Base-by-base conservation (phyloP, 495 filamentous ascomycete species). In the Aspergillus funiculosus region DNA sequence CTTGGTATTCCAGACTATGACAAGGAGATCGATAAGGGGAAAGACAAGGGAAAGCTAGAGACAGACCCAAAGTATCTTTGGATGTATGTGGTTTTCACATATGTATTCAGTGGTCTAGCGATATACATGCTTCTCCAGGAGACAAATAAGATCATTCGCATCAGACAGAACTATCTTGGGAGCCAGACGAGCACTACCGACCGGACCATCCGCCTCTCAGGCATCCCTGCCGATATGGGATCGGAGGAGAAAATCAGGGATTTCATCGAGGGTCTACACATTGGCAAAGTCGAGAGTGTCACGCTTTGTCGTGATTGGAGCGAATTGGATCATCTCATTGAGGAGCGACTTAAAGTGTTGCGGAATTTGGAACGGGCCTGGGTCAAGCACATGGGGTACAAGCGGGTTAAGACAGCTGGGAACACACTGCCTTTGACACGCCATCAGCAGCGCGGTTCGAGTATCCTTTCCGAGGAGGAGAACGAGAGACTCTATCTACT, bases 111-210 rank as follows among this genome's bases (percentile, higher is more conserved):
- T 11, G 79, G 72, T 0, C 63, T 97, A 28, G 83, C 82, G 0
- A 63, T 96, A n/a, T 95, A 87, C 56, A 72, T 95, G 52, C 78
- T 95, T 53, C 69, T 90, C 20, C 76, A 75, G 11, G 82, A 94
- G 63, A 96, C 94, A 1, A 74, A 80, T 46, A 83, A 79, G 42
- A 81, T 99, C 19, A 91, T 97, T 46, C 75, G 80, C 31, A 74
- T 88, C 20, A 77, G 94, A 15, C 94, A 99, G 60, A 80, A 87
- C 31, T 97, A 96, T 59, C 78, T 99, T 15, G 92, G 91, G 1
- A 86, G 81, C 22, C 90, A 96, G 60, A 89, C 86, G 6, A 96
- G 91, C 15, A 79, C 95, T 27, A 97, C 94, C 2, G 90, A 96
- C 64, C 82, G 90, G 26, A 99, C 94, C 0, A 86, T 99, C 58